Conservation (phyloP, 2,329 filamentous ascomycete species). For the Tolypocladium tropicale region DNA sequence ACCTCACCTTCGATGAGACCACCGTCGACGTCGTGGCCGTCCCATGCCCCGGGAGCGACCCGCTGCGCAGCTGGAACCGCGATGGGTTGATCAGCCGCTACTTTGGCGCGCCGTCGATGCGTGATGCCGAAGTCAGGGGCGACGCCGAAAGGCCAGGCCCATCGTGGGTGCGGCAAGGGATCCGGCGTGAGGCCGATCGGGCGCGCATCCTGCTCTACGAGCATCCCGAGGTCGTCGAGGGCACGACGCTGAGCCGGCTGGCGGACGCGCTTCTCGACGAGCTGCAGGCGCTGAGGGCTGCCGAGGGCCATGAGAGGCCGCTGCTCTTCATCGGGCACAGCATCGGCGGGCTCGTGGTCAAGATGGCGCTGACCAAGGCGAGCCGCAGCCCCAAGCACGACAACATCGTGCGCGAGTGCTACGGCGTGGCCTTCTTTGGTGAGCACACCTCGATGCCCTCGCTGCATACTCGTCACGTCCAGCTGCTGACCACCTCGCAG, state of each 20-base stretch:
- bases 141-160: slow-evolving; percentile 16
- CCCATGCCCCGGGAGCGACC: slow-evolving; percentile 41
- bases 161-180: slow-evolving; percentile 43
- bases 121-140: slow-evolving; percentile 20
- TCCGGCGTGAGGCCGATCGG: slow-evolving; percentile 34
- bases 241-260: slow-evolving; percentile 30
- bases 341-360: slow-evolving; percentile 49
- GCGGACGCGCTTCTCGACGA: slow-evolving; percentile 37
- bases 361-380: slow-evolving; percentile 43
- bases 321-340: slow-evolving; percentile 52
- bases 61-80: slow-evolving; percentile 42
- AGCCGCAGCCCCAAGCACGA: slow-evolving; percentile 25
- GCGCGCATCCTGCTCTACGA: slow-evolving; percentile 42
- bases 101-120: slow-evolving; percentile 31
- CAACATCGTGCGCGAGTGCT: slow-evolving; percentile 42
- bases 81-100: slow-evolving; percentile 37
- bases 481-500: slow-evolving; percentile 15
- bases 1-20: slow-evolving; percentile 38
- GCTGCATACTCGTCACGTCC: neutral
- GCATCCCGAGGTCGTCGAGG: slow-evolving; percentile 32
- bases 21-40: slow-evolving; percentile 43
- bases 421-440: slow-evolving; percentile 52
- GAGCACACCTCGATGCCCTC: slow-evolving; percentile 12
- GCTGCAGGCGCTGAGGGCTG: slow-evolving; percentile 22
- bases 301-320: slow-evolving; percentile 31